Evolutionary conservation across 2,329 filamentous ascomycete species (phyloP).

Genomic region (Alternaria gaisen): DNA sequence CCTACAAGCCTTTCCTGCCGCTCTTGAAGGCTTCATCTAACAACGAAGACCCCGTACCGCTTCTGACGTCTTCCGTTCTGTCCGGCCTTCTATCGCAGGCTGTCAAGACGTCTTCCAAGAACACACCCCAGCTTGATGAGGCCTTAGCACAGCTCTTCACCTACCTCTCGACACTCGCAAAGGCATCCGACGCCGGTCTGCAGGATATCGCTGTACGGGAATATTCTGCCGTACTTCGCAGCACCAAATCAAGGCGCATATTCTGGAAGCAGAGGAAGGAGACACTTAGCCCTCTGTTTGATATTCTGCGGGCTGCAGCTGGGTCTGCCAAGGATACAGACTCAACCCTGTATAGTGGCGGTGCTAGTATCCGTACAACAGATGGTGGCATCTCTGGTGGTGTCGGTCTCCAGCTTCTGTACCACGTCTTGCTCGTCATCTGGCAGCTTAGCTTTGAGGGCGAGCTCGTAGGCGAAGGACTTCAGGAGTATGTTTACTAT

Average conservation of each 20-base stretch:
- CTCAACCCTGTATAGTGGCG: conserved; percentile 63
- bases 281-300: conserved; percentile 81
- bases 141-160: conserved; percentile 84
- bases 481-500: conserved; percentile 75
- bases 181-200: conserved; percentile 84
- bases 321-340: conserved; percentile 76
- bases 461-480: conserved; percentile 73
- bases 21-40: conserved; percentile 85
- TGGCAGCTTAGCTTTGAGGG: conserved; percentile 97
- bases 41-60: conserved; percentile 84
- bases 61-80: conserved; percentile 88
- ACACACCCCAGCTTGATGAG: conserved; percentile 70
- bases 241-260: conserved; percentile 74
- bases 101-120: conserved; percentile 68
- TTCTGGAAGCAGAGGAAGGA: conserved; percentile 94
- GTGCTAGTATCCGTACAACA: conserved; percentile 67
- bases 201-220: conserved; percentile 96
- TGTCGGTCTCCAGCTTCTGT: conserved; percentile 90
- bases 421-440: conserved; percentile 89
- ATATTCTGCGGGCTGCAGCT: conserved; percentile 78
- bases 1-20: conserved; percentile 80
- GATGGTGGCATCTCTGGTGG: conserved; percentile 73
- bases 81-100: conserved; percentile 77
- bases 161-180: conserved; percentile 84
- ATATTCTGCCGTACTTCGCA: conserved; percentile 85